Percentiles rank a stretch among this genome's conserved stretches.
Conservation (phyloP, 805 yeast species). For the Saccharomycopsis olivae region DNA sequence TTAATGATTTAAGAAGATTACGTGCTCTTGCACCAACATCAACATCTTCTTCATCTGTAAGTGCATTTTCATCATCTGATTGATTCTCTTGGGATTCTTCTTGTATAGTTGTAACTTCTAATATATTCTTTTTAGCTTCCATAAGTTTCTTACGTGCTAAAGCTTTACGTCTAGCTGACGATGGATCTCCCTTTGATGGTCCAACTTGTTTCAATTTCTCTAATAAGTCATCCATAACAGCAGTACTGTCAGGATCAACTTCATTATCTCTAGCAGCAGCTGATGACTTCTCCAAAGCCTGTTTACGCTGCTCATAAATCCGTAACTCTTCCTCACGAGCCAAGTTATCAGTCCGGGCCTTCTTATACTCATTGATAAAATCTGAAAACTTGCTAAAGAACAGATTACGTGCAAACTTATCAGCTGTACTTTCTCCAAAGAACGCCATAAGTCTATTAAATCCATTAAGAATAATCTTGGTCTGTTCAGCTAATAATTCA, state of each 20-base stretch:
- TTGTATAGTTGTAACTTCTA: slow-evolving; percentile 14
- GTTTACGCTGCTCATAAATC: slow-evolving; percentile 66
- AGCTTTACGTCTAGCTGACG: slow-evolving; percentile 63
- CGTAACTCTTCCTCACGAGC: slow-evolving; percentile 75
- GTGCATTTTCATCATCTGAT: neutral
- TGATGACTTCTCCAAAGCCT: slow-evolving; percentile 28
- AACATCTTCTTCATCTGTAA: slow-evolving; percentile 5
- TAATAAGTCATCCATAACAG: slow-evolving; percentile 74
- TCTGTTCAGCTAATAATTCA: slow-evolving; percentile 51
- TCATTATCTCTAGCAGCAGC: slow-evolving; percentile 5
- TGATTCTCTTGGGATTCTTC: neutral
- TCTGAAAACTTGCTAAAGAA: slow-evolving; percentile 75
- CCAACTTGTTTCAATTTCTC: slow-evolving; percentile 59
- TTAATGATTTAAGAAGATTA: slow-evolving; percentile 47
- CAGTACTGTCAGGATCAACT: slow-evolving; percentile 5
- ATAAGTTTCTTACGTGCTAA: slow-evolving; percentile 55
- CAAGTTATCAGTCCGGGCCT: slow-evolving; percentile 69
- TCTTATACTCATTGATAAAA: slow-evolving; percentile 69
- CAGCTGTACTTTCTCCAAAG: slow-evolving; percentile 84
- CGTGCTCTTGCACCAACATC: slow-evolving; percentile 51
- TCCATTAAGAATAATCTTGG: slow-evolving; percentile 50
- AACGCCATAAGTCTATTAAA: slow-evolving; percentile 64
- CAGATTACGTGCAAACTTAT: slow-evolving; percentile 50
- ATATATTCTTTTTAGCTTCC: slow-evolving; percentile 26
- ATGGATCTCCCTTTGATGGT: slow-evolving; percentile 47